Percentiles rank a stretch among this genome's conserved stretches.
Conservation (phyloP, 345 rosid genomes). For the Brassica napus region DNA sequence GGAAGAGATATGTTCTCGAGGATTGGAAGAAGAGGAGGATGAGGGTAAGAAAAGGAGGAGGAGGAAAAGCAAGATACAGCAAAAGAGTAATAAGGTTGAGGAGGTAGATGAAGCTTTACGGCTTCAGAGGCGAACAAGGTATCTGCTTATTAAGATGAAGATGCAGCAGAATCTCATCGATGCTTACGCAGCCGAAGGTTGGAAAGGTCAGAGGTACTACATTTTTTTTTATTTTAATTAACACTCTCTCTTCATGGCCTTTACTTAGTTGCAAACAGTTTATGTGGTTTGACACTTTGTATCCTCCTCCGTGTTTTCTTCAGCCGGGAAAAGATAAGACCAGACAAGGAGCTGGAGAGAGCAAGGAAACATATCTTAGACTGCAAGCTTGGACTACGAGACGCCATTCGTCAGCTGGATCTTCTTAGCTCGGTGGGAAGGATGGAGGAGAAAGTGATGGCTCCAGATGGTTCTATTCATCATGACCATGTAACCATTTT, state of each 20-base stretch:
- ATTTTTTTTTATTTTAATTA: background rate
- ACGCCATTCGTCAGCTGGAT: constrained; percentile 76
- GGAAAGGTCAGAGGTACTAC: constrained; percentile 98
- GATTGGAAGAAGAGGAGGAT: constrained; percentile 40
- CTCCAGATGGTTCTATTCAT: constrained; percentile 93
- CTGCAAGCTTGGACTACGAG: constrained; percentile 96
- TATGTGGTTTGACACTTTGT: constrained; percentile 23
- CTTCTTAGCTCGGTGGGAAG: constrained; percentile 77
- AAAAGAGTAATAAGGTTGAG: constrained; percentile 49
- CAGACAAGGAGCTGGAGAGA: constrained; percentile 83
- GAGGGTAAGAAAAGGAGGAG: constrained; percentile 46
- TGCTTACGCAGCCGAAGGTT: constrained; percentile 94
- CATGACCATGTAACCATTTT: constrained; percentile 76
- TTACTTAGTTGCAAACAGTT: background rate
- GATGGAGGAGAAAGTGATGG: constrained; percentile 80
- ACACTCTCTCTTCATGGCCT: constrained; percentile 5
- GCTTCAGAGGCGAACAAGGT: constrained; percentile 87
- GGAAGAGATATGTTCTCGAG: constrained; percentile 24
- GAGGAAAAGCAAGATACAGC: constrained; percentile 55
- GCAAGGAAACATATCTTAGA: constrained; percentile 81
- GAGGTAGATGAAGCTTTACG: constrained; percentile 67
- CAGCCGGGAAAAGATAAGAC: constrained; percentile 95
- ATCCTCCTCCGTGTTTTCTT: background rate
- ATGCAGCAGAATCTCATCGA: constrained; percentile 96
- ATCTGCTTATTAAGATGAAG: constrained; percentile 88